Conservation (phyloP, 2,329 filamentous ascomycete species). For the Neofusicoccum sp. region DNA sequence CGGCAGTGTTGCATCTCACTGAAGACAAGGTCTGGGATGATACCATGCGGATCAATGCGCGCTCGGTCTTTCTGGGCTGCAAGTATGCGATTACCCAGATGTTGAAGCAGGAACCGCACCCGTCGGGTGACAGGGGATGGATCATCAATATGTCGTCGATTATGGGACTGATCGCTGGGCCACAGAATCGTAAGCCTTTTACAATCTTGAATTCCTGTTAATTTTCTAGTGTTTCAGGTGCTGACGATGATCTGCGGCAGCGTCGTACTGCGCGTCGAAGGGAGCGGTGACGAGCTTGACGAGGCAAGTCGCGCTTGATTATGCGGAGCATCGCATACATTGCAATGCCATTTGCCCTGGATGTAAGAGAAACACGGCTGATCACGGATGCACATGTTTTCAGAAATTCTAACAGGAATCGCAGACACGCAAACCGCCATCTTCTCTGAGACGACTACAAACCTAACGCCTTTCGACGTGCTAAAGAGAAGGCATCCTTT, state of each 20-base stretch:
- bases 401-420: too few relatives aligned
- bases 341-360: slow-evolving; percentile 56
- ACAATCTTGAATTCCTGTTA: too few relatives aligned
- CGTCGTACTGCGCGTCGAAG: slow-evolving; percentile 50
- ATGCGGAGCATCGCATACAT: slow-evolving; percentile 49
- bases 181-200: slow-evolving; percentile 20
- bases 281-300: slow-evolving; percentile 48
- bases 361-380: too few relatives aligned
- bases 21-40: slow-evolving; percentile 29
- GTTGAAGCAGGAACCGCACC: slow-evolving; percentile 29
- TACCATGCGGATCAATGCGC: slow-evolving; percentile 32
- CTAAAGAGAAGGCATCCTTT: slow-evolving; percentile 30
- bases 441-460: neutral
- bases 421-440: neutral
- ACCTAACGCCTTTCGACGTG: neutral
- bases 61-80: slow-evolving; percentile 35
- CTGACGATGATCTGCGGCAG: neutral
- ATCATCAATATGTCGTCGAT: slow-evolving; percentile 57
- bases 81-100: slow-evolving; percentile 35
- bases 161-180: slow-evolving; percentile 28
- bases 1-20: slow-evolving; percentile 25
- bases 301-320: slow-evolving; percentile 50
- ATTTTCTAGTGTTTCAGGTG: neutral
- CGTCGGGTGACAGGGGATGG: slow-evolving; percentile 41
- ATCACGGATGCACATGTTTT: too few relatives aligned